Conservation (phyloP, 1,284 basidiomycete species). For the Rhodotorula mucilaginosa region DNA sequence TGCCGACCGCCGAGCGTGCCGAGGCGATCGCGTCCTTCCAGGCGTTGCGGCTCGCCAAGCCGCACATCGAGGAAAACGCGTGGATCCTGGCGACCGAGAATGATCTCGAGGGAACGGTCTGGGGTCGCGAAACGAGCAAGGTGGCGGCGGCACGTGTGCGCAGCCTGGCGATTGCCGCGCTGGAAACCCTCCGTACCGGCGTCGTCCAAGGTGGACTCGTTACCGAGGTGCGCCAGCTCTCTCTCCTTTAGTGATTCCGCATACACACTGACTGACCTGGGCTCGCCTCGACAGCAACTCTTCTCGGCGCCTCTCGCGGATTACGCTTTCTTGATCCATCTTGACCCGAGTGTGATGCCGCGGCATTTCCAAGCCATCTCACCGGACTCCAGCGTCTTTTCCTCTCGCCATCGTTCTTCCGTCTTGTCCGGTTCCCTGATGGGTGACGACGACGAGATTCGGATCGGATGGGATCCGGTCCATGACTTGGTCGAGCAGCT, state of each 20-base stretch:
- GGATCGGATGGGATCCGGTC: conserved; percentile 80
- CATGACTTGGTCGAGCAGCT: conserved; percentile 67
- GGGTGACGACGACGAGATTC: conserved; percentile 45
- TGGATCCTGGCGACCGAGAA: conserved; percentile 81
- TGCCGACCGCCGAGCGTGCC: conserved; percentile 55
- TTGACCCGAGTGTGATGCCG: conserved; percentile 65
- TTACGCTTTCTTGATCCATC: conserved; percentile 80
- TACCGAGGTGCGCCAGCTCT: conserved; percentile 55
- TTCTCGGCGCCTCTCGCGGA: conserved; percentile 79
- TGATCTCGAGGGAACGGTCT: conserved; percentile 70
- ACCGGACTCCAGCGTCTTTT: conserved; percentile 52
- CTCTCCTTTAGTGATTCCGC: neutral
- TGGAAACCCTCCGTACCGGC: conserved; percentile 49
- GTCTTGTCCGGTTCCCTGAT: conserved; percentile 46
- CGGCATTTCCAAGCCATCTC: conserved; percentile 61
- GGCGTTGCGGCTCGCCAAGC: conserved; percentile 49
- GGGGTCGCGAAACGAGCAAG: conserved; percentile 68
- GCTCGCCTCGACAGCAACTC: conserved; percentile 58
- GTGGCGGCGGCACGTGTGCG: conserved; percentile 68
- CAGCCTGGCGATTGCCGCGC: conserved; percentile 70
- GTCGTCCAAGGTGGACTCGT: conserved; percentile 51
- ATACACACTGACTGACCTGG: neutral
- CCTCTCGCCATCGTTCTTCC: conserved; percentile 47
- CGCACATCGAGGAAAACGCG: conserved; percentile 56
- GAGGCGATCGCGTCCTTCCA: conserved; percentile 59